phyloP scores from a whole-genome alignment of 139 green algal genomes.

The Coelastrella sp. region DNA sequence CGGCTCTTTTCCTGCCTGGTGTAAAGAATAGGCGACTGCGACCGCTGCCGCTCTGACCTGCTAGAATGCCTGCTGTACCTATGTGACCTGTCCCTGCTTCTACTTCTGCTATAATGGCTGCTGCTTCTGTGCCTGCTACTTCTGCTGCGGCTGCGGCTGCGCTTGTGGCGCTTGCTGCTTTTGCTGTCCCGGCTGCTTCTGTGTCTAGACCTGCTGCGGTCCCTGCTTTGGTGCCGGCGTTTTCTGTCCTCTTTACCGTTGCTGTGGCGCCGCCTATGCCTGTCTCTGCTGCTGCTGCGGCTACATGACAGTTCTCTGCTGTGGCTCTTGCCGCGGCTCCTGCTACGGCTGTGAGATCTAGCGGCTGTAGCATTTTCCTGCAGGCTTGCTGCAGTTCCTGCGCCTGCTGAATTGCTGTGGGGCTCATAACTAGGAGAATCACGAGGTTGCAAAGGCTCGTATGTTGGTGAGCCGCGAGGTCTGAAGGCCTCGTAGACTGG shows the following conservation, averaged over 20 bases:
- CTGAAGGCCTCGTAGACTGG: neutral
- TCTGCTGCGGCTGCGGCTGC: neutral
- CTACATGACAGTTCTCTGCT: neutral
- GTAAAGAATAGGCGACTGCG: neutral
- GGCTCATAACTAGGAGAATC: neutral
- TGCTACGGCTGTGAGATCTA: neutral
- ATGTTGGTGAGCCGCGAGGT: neutral
- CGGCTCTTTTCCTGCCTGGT: neutral
- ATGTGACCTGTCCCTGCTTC: slow-evolving; percentile 7
- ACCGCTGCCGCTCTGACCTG: slow-evolving; percentile 9
- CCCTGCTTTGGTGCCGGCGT: neutral
- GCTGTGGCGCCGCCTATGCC: neutral
- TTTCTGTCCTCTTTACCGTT: neutral
- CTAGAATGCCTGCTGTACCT: neutral
- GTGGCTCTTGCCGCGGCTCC: neutral
- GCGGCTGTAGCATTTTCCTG: neutral
- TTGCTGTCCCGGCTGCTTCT: neutral
- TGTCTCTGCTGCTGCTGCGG: slow-evolving; percentile 7
- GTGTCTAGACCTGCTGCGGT: neutral
- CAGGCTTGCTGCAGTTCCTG: slow-evolving; percentile 6
- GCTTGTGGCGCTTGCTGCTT: neutral
- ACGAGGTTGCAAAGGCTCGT: neutral
- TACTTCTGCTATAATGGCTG: neutral
- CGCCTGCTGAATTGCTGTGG: neutral
- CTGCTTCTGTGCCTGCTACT: neutral